Base-by-base conservation (phyloP, 495 filamentous ascomycete species). In the Podospora comata region DNA sequence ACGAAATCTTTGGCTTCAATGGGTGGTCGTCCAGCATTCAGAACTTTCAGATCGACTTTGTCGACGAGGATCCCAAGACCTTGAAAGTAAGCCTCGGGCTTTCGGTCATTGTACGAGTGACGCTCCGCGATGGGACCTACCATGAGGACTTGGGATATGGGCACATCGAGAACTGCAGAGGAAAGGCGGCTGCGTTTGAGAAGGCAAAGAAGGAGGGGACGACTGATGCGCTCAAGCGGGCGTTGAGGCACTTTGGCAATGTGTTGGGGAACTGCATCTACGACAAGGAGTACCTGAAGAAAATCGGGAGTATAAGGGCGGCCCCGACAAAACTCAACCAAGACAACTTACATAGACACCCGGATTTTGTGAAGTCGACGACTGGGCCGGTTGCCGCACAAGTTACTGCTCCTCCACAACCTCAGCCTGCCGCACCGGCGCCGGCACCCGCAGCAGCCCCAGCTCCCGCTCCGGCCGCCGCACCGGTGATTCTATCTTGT, bases 1-100 rank as follows among this genome's bases (percentile, higher is more conserved):
- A 99, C 74, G 93, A 99, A 72, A 91, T 98, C 4, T 97, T 99
- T 79, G 95, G 95, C 9, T 99, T 99, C 82, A 97, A 98, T 79
- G 95, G 95, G 58, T 99, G 95, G 95, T 96, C 92, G 15, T 95
- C 91, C 65, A 86, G 88, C 58, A 96, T 99, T 62, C 89, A 91
- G 74, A 90, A 93, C 70, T 89, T 96, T 19, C 89, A 94, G 73
- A 89, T 97, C 62, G 95, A 99, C 76, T 98, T 93, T 78, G 92
- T 96, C 64, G 83, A 86, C 65, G 81, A 85, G 74, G 76, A 85
- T 59, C 77, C 81, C 0, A 76, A 82, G 65, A 81, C 79, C 1
- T 85, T 90, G 18, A 96, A 88, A 78, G 85, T 95, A 68, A 92
- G 82, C 66, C 77, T 97, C 62, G 96, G 94, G 0, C 74, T 98